A percentile compares a stretch with the other conserved stretches of the same genome.
Evolutionary conservation across 1,284 basidiomycete genomes (phyloP).

Genomic region (Cutaneotrichosporon curvatum): DNA sequence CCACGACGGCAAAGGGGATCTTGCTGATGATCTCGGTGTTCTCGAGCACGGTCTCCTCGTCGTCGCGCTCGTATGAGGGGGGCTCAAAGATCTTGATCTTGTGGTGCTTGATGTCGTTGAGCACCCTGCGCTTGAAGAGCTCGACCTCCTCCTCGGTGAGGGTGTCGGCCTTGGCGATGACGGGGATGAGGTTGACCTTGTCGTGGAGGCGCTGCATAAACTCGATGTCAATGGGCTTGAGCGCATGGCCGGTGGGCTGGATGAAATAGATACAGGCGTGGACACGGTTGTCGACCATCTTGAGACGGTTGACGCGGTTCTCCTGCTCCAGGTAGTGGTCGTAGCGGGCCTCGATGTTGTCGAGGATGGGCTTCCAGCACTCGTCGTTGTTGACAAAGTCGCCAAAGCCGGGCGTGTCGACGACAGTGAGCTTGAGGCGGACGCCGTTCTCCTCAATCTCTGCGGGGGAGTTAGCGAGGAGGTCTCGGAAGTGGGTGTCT

Average conservation of each 20-base stretch:
- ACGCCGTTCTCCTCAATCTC: slow-evolving; percentile 98
- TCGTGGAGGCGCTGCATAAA: slow-evolving; percentile 94
- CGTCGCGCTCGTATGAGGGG: slow-evolving; percentile 90
- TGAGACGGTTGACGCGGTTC: slow-evolving; percentile 77
- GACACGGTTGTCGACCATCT: slow-evolving; percentile 49
- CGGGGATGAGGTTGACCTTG: slow-evolving; percentile 92
- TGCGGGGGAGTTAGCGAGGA: slow-evolving; percentile 47
- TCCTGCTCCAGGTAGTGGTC: slow-evolving; percentile 96
- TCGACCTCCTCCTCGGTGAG: slow-evolving; percentile 89
- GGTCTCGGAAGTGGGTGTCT: background rate
- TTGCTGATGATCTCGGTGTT: slow-evolving; percentile 93
- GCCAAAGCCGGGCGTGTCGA: slow-evolving; percentile 93
- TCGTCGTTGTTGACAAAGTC: slow-evolving; percentile 98
- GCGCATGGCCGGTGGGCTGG: slow-evolving; percentile 90
- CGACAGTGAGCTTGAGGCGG: slow-evolving; percentile 87
- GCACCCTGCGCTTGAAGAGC: slow-evolving; percentile 84
- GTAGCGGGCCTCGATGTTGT: slow-evolving; percentile 93
- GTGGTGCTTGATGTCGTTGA: slow-evolving; percentile 84
- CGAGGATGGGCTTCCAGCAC: slow-evolving; percentile 88
- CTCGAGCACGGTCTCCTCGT: slow-evolving; percentile 91
- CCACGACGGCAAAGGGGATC: slow-evolving; percentile 94
- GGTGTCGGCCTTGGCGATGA: slow-evolving; percentile 95
- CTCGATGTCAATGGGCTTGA: slow-evolving; percentile 94
- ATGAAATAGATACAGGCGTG: slow-evolving; percentile 88
- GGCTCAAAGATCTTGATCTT: slow-evolving; percentile 95